Conservation (phyloP, 257 asterid genomes). For the Solanum arcanum region DNA sequence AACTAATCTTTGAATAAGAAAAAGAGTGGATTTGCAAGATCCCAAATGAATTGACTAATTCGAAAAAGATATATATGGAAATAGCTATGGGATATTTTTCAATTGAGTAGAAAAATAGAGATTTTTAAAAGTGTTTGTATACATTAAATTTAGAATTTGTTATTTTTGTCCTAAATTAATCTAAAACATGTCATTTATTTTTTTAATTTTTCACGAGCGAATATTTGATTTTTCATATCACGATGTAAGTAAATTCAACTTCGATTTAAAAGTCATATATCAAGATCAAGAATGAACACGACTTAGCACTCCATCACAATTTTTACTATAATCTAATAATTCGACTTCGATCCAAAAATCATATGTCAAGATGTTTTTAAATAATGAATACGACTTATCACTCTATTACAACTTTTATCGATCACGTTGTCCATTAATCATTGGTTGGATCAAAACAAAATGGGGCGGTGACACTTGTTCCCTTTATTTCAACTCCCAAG, state of each 20-base stretch:
- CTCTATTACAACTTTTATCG: rapidly evolving
- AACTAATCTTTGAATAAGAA: not conserved
- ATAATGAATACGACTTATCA: not conserved
- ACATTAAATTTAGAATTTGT: not conserved
- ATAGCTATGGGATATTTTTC: not conserved
- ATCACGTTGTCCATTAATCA: not conserved
- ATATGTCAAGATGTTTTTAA: not conserved
- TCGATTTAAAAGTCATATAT: not conserved
- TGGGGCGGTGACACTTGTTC: not conserved
- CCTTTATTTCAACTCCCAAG: not conserved
- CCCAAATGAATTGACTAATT: not conserved
- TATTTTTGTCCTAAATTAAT: not conserved
- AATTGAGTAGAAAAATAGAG: too few species aligned
- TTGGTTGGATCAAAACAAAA: not conserved
- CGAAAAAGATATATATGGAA: too few species aligned
- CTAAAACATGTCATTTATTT: not conserved
- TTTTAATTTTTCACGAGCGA: not conserved
- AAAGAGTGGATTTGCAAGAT: not conserved
- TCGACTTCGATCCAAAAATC: not conserved
- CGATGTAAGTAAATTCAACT: not conserved
- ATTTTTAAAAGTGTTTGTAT: not conserved
- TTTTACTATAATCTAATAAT: too few species aligned
- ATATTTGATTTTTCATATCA: too few species aligned
- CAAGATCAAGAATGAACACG: not conserved
- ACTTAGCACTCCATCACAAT: not conserved